These are phyloP conservation scores for Nothophaeocryptopus gaeumannii DNA, from an alignment of 2,329 filamentous ascomycete genomes.

Conservation along the genomic window DNA sequence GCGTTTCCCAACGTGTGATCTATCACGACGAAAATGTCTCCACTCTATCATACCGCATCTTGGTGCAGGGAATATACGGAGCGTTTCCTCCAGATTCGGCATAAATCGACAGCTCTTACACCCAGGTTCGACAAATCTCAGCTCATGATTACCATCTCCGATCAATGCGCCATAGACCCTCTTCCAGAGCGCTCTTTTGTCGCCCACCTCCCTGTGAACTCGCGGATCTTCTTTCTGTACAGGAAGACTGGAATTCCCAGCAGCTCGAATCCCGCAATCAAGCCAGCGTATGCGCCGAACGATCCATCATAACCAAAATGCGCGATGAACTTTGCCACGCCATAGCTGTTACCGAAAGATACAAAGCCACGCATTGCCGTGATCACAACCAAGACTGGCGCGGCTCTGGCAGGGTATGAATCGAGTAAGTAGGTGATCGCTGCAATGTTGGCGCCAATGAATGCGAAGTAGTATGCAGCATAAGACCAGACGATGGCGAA, in stretches of 20 bases:
- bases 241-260: slow-evolving; percentile 33
- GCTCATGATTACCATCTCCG: background rate
- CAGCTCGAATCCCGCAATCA: slow-evolving; percentile 32
- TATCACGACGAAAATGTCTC: background rate
- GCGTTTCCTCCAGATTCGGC: no score
- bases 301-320: slow-evolving; percentile 35
- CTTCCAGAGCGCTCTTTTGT: slow-evolving; percentile 18
- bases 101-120: no score
- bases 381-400: slow-evolving; percentile 46
- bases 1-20: slow-evolving; percentile 7
- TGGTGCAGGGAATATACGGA: no score
- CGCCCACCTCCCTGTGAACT: slow-evolving; percentile 32
- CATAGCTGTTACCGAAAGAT: slow-evolving; percentile 44
- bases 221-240: slow-evolving; percentile 35
- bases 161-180: slow-evolving; percentile 20
- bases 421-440: slow-evolving; percentile 48
- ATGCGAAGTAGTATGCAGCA: slow-evolving; percentile 34
- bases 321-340: slow-evolving; percentile 36
- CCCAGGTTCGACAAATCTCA: background rate
- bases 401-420: slow-evolving; percentile 43
- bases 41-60: no score
- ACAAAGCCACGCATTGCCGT: slow-evolving; percentile 48
- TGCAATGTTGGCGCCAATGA: slow-evolving; percentile 45
- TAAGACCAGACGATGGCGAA: slow-evolving; percentile 26
- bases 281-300: slow-evolving; percentile 33